Evolutionary conservation across 345 rosid genomes (phyloP).

Genomic region (Combretum micranthum): DNA sequence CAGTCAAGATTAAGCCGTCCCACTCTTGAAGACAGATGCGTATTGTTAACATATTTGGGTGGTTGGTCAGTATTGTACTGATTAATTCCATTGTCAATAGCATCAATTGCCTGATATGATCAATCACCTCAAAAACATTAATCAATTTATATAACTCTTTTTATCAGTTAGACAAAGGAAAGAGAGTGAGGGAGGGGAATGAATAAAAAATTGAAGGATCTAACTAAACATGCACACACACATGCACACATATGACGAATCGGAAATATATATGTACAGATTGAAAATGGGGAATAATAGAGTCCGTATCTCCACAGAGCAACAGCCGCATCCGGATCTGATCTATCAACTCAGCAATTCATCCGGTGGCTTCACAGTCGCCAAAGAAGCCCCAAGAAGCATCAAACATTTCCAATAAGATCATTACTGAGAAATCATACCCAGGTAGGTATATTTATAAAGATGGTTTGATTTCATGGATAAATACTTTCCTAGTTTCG

Average conservation of each 20-base stretch:
- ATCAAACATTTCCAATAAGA: conserved; percentile 18
- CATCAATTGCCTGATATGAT: conserved; percentile 62
- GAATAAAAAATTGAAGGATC: no score
- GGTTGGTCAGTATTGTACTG: conserved; percentile 77
- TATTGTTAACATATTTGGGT: conserved; percentile 80
- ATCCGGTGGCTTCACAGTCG: conserved; percentile 12
- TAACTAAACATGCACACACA: no score
- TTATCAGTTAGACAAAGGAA: not conserved
- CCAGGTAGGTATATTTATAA: no score
- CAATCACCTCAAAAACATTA: not conserved
- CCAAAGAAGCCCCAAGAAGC: conserved; percentile 17
- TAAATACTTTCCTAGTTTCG: no score
- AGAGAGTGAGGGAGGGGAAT: no score
- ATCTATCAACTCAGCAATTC: conserved; percentile 14
- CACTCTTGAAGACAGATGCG: conserved; percentile 74
- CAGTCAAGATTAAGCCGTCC: conserved; percentile 88
- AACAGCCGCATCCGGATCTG: conserved; percentile 12
- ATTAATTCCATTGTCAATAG: conserved; percentile 79
- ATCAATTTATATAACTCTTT: not conserved
- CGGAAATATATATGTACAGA: no score
- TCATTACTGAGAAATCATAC: no score
- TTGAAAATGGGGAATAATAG: no score
- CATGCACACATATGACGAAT: no score
- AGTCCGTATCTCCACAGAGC: no score
- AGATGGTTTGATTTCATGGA: no score